A percentile compares a stretch with the other conserved stretches of the same genome.
phyloP scores from a whole-genome alignment of 2,329 filamentous ascomycete species.

The Plectosphaerella sp. region DNA sequence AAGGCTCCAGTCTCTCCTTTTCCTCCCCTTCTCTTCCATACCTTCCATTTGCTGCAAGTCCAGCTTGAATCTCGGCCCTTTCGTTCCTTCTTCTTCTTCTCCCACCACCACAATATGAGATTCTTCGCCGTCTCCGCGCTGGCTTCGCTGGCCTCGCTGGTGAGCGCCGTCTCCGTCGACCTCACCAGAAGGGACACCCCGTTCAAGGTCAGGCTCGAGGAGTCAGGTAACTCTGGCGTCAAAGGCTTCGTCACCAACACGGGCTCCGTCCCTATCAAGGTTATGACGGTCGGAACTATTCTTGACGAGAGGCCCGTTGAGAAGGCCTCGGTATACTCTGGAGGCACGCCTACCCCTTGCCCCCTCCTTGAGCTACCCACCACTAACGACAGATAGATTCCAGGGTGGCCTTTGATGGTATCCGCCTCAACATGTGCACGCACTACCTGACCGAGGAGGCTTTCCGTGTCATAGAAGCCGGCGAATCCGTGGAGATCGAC shows the following conservation, averaged over 20 bases:
- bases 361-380: background rate
- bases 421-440: constrained; percentile 40
- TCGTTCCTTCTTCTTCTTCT: too few relatives aligned
- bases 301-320: constrained; percentile 41
- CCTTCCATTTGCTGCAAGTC: too few relatives aligned
- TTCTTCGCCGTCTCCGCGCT: constrained; percentile 6
- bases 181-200: constrained; percentile 7
- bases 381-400: background rate
- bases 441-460: constrained; percentile 34
- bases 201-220: constrained; percentile 33
- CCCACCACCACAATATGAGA: constrained; percentile 5
- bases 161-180: constrained; percentile 8
- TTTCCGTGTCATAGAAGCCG: constrained; percentile 38
- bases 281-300: constrained; percentile 44
- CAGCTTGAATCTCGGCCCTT: too few relatives aligned
- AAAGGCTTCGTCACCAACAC: constrained; percentile 45
- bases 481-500: constrained; percentile 40
- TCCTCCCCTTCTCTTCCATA: too few relatives aligned
- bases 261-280: constrained; percentile 35
- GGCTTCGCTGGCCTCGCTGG: constrained; percentile 4
- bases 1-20: too few relatives aligned
- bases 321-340: constrained; percentile 41
- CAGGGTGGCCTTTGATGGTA: constrained; percentile 36
- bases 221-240: constrained; percentile 39
- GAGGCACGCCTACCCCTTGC: constrained; percentile 23